Conservation (phyloP, 441 rosid genomes). For the Hura crepitans region DNA sequence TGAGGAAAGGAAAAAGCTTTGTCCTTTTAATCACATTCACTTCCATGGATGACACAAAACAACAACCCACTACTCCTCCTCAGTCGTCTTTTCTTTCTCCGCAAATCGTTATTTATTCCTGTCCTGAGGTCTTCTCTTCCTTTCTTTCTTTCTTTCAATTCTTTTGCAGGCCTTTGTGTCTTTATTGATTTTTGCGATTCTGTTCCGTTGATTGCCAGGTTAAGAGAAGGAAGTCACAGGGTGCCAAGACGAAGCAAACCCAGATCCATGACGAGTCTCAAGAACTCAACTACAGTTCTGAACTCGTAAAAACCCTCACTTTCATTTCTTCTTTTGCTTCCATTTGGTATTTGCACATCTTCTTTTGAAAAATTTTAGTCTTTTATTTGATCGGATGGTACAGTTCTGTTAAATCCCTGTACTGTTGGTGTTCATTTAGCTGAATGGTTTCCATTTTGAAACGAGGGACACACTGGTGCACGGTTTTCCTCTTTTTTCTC, state of each 20-base stretch:
- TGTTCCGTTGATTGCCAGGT: conserved; percentile 20
- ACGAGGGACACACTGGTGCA: neutral
- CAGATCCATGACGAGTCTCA: conserved; percentile 31
- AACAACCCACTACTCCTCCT: conserved; percentile 3
- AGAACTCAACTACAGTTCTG: conserved; percentile 26
- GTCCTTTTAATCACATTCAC: neutral
- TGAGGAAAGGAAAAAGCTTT: neutral
- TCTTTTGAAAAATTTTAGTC: neutral
- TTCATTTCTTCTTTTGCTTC: neutral
- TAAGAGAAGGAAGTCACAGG: conserved; percentile 30
- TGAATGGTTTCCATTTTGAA: conserved; percentile 2
- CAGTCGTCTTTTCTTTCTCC: conserved; percentile 7
- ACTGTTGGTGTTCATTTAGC: neutral
- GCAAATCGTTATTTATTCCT: conserved; percentile 19
- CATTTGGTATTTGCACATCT: neutral
- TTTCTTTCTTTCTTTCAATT: neutral
- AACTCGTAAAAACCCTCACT: conserved; percentile 26
- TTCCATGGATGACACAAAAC: conserved; percentile 21
- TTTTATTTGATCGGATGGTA: conserved; percentile 3
- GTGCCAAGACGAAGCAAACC: conserved; percentile 28
- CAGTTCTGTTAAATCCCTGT: conserved; percentile 1
- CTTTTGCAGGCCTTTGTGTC: conserved; percentile 14
- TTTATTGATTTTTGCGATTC: conserved; percentile 14
- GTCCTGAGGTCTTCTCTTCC: conserved; percentile 27
- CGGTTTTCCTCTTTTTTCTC: neutral